Evolutionary conservation across 1,139 yeast genomes (phyloP), one percentile per base, ranked within the genome.

Genomic region (Taphrina deformans): DNA sequence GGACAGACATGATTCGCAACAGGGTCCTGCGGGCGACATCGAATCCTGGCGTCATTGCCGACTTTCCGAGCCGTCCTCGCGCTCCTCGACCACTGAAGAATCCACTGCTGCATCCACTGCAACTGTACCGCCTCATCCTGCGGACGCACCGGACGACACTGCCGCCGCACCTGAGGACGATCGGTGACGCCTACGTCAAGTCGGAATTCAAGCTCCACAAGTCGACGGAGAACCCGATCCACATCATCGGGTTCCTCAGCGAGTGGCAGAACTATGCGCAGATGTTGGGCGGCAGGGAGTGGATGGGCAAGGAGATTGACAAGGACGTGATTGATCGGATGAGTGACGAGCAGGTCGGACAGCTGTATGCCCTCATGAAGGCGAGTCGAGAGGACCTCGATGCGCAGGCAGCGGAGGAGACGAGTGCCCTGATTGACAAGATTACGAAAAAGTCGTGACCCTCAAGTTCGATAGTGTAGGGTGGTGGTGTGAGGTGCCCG

Each of bases 121-220:
- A 80, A 53, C 82, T 93, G 46, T 93, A 89, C 78, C 80, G 89
- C 65, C 82, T 87, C 18, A 85, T 93, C 52, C 79, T 95, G 66
- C 79, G 97, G 65, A 92, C 96, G 0, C 98, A 93, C 74, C 75
- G 81, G 33, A 79, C 77, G 66, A 44, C 48, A 1, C 78, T 92
- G 44, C 96, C 96, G 0, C 75, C 77, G 1, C 85, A 86, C 64
- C 87, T 88, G 70, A 80, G 96, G 66, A 81, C 85, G 53, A 80
- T 93, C 40, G 99, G 99, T 3, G 97, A 93, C 75, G 82, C 85
- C 70, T 93, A 93, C 75, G 97, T 93, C 65, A 89, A 86, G 73
- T 83, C 87, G 29, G 99, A 93, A 76, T 93, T 93, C 79, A 85
- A 85, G 70, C 87, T 93, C n/a, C 99, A 95, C 76, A 83, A 85